Conservation (phyloP, 2,329 filamentous ascomycete species). For the Hypoxylon sp. region DNA sequence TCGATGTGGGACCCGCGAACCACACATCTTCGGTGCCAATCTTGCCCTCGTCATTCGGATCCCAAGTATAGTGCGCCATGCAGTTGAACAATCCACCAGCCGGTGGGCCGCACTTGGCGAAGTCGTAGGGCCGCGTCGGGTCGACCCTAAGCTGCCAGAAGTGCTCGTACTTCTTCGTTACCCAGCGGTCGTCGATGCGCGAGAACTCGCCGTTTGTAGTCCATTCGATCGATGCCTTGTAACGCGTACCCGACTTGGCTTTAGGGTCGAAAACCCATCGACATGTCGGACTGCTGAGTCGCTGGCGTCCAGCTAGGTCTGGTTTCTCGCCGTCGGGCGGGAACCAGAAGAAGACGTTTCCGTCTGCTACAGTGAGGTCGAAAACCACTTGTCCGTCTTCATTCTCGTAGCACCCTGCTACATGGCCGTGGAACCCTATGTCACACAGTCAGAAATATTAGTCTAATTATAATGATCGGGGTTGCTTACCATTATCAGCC, state of each 20-base stretch:
- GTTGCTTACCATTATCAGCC: constrained; percentile 63
- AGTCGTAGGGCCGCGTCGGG: constrained; percentile 59
- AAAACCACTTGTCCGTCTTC: constrained; percentile 62
- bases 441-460: neutral
- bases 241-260: constrained; percentile 56
- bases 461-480: neutral
- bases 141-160: constrained; percentile 63
- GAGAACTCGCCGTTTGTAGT: constrained; percentile 65
- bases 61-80: constrained; percentile 63
- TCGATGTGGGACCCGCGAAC: constrained; percentile 62
- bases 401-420: constrained; percentile 65
- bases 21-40: constrained; percentile 59
- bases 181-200: constrained; percentile 64
- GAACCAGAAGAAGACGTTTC: constrained; percentile 65
- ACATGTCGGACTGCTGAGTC: constrained; percentile 59
- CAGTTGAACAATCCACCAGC: constrained; percentile 64
- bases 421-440: constrained; percentile 63
- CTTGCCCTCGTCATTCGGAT: constrained; percentile 38
- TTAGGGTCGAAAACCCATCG: constrained; percentile 60
- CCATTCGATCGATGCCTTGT: constrained; percentile 57
- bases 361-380: constrained; percentile 61
- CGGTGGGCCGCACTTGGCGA: constrained; percentile 61
- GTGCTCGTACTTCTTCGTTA: constrained; percentile 61
- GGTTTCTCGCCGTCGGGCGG: constrained; percentile 55
- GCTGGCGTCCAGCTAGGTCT: constrained; percentile 51